Base-by-base conservation (phyloP, 2,329 filamentous ascomycete species). In the Pseudocercospora musae region DNA sequence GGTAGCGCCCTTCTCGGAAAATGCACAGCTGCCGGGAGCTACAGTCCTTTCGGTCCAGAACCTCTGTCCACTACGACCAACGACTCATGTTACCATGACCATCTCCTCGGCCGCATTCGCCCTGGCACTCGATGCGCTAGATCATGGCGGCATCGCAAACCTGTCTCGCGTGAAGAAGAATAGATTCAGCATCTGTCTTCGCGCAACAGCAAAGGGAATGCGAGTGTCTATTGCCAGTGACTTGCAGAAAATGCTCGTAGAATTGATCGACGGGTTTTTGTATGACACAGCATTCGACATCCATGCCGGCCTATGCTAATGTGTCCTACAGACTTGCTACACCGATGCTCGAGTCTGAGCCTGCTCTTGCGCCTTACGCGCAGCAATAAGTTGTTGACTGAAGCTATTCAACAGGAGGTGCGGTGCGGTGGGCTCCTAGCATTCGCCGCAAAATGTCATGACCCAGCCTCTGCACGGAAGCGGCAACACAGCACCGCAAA, bases 11-110 rank as follows among this genome's bases (percentile, higher is more conserved):
- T 57, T 68, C 11, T 23, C 68, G 20, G 23, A 62, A 15, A 74
- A 74, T 46, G 72, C 72, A 25, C 58, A 69, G 9, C 65, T 74
- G 6, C 69, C 72, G 3, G 66, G 63, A n/a, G 71, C 71, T 1
- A 70, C 60, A 1, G 66, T 67, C 2, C 48, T 72, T 9, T 50
- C 60, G 3, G 66, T 73, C 0, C 69, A 70, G 54, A 63, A 67
- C 21, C 67, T 73, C 18, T 74, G 71, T 46, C 68, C 68, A 2
- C 57, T 70, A 0, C 62, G 72, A 18, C 61, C 65, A 18, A 64
- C 63, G 1, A 59, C 29, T 11, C 72, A 74, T 58, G 58, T 69
- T 6, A 66, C 60, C 1, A 73, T 72, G 66, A 69, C 71, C 13
- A 69, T 68, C 18, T 69, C 71, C 20, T 62, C 71, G 3, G 71